Conservation (phyloP, 2,329 filamentous ascomycete genomes). For the Nannizziopsis arthrosporioides region DNA sequence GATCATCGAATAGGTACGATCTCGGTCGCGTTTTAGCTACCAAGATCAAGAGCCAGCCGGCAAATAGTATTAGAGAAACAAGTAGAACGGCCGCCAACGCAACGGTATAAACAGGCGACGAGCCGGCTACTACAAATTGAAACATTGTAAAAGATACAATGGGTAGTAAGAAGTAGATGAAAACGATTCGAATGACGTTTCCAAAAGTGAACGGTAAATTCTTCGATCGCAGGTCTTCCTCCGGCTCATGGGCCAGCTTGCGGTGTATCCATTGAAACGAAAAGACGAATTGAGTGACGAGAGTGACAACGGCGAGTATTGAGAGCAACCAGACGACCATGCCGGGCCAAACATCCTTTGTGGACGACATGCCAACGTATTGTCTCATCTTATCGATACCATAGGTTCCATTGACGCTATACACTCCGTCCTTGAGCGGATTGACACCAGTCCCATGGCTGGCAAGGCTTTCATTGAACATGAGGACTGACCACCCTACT, state of each 20-base stretch:
- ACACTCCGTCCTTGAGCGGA: constrained; percentile 73
- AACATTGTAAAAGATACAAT: constrained; percentile 80
- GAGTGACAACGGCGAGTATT: constrained; percentile 56
- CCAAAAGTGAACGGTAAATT: constrained; percentile 79
- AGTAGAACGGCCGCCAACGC: constrained; percentile 65
- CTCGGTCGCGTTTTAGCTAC: constrained; percentile 72
- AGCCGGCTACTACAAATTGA: constrained; percentile 65
- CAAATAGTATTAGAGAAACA: constrained; percentile 58
- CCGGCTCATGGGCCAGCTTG: constrained; percentile 55
- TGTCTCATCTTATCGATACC: constrained; percentile 71
- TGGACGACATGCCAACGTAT: constrained; percentile 64
- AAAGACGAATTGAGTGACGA: constrained; percentile 67
- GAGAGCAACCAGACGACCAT: constrained; percentile 85
- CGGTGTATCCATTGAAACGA: constrained; percentile 64
- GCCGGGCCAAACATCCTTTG: constrained; percentile 79
- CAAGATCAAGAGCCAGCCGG: constrained; percentile 66
- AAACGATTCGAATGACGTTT: constrained; percentile 70
- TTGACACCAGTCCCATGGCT: constrained; percentile 53
- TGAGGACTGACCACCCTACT: constrained; percentile 73
- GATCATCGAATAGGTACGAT: constrained; percentile 81
- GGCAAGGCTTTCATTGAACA: constrained; percentile 89
- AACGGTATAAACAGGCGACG: constrained; percentile 59
- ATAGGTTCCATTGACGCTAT: constrained; percentile 63
- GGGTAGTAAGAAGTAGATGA: constrained; percentile 85
- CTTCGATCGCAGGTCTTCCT: constrained; percentile 82